Evolutionary conservation across 805 yeast genomes (phyloP).

Genomic region (Teunomyces panamensis): DNA sequence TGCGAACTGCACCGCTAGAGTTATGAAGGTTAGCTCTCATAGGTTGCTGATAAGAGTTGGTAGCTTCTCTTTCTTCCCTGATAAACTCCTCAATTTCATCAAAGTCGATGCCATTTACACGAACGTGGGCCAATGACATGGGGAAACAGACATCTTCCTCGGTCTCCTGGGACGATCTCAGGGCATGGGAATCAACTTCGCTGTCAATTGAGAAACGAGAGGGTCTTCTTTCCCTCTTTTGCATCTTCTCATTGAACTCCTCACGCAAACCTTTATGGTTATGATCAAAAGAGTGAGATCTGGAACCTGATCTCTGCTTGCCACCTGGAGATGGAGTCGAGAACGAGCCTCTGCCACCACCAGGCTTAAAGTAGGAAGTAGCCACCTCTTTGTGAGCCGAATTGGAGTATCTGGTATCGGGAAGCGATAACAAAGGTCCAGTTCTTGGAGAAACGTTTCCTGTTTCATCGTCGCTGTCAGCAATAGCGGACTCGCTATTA

Average conservation of each 20-base stretch:
- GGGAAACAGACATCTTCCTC: conserved; percentile 99
- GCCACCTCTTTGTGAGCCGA: too few species aligned
- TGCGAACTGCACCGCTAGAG: not conserved
- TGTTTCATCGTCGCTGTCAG: conserved; percentile 16
- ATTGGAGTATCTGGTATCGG: not conserved
- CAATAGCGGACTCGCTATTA: not conserved
- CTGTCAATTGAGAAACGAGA: conserved; percentile 47
- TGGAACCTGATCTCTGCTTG: conserved; percentile 12
- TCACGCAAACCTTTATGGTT: conserved; percentile 25
- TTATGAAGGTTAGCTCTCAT: not conserved
- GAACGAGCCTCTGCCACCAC: not conserved
- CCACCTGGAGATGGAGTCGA: conserved; percentile 6
- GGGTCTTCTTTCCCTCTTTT: conserved; percentile 30
- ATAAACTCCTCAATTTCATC: conserved; percentile 85
- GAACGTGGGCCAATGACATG: conserved; percentile 76
- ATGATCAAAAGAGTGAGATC: conserved; percentile 22
- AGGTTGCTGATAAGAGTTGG: conserved; percentile 19
- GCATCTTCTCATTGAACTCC: conserved; percentile 3
- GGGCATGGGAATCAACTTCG: conserved; percentile 69
- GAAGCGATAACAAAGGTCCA: conserved; percentile 11
- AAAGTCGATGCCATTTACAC: conserved; percentile 80
- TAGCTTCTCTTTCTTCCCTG: conserved; percentile 54
- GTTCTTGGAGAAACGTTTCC: conserved; percentile 5
- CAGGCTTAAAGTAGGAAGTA: not conserved
- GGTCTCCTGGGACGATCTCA: conserved; percentile 81